These are phyloP conservation scores for Arabidopsis hybrid DNA, from an alignment of 441 rosid genomes.

Conservation along the genomic window DNA sequence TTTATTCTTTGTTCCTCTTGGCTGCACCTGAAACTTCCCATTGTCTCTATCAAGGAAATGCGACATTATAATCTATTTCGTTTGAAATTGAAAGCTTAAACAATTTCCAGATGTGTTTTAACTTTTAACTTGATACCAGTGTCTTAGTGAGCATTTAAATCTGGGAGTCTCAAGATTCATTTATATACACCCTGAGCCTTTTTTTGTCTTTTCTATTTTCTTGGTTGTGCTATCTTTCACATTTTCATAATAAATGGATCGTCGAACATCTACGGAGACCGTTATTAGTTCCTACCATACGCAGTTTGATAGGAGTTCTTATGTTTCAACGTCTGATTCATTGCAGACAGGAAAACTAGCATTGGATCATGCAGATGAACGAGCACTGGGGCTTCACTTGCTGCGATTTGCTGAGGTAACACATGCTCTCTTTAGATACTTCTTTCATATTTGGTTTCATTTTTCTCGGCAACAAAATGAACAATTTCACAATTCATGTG, in stretches of 20 bases:
- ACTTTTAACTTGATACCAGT: constrained; percentile 13
- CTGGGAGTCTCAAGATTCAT: constrained; percentile 9
- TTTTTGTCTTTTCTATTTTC: neutral
- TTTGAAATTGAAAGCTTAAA: constrained; percentile 15
- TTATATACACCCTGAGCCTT: neutral
- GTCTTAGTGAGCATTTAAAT: neutral
- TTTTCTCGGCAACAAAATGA: constrained; percentile 10
- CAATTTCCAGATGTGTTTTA: neutral
- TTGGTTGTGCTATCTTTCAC: constrained; percentile 6
- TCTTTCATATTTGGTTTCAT: neutral
- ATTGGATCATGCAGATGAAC: constrained; percentile 70
- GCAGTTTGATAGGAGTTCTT: constrained; percentile 13
- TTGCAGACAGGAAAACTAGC: constrained; percentile 57
- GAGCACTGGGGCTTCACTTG: constrained; percentile 72
- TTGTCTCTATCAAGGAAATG: no score
- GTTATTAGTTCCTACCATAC: neutral
- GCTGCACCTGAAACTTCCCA: constrained; percentile 5
- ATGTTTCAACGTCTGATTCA: neutral
- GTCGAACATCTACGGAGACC: neutral
- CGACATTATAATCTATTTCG: neutral
- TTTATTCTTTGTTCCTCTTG: constrained; percentile 17
- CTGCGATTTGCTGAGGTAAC: constrained; percentile 74
- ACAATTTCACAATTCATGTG: neutral
- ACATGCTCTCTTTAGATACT: neutral
- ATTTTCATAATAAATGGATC: neutral